Base-by-base conservation (phyloP, 805 yeast species). In the Yarrowia sp. region DNA sequence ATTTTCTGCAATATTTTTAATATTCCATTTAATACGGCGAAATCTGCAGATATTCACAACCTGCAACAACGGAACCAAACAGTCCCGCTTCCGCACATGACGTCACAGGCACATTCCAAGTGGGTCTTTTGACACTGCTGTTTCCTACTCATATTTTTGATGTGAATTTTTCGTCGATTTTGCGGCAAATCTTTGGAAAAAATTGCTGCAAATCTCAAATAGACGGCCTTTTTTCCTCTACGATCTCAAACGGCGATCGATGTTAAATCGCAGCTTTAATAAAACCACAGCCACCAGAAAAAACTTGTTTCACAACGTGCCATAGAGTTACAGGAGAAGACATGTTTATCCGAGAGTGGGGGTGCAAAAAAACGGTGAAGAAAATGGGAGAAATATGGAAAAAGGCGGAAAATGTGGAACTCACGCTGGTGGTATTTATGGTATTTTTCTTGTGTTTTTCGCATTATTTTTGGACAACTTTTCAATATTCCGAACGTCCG, bases 271-370 rank as follows among this genome's bases (percentile, higher is more conserved):
- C n/a, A 34, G 15, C 17, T 30, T 9, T 9, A 30, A 4, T 15
- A 4, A 6, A 17, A n/a, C 24, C 9, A 38, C 15, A 9, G n/a
- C 58, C 56, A 52, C 33, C 40, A 24, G 6, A 20, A 52, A 47
- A 52, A 52, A 52, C 58, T 38, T 19, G 58, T 52, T 52, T 52
- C 58, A 52, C 17, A 52, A 52, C 58, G 58, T 52, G 55, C 58
- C 43, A 38, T 52, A 52, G 20, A 52, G 30, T 52, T 52, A 13
- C 36, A 15, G 20, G 30, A 24, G 38, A 10, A 3, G 8, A 12
- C 40, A 20, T 24, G 30, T 52, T 52, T 52, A 52, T 52, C 56
- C 56, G 56, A 20, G 42, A 9, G 33, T 5, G 19, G 36, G 53
- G 36, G 38, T 19, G 12, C n/a, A 15, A 10, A 15, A 3, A 50